Evolutionary conservation across 768 basidiomycete species (phyloP).

Genomic region (Mycena rosella): DNA sequence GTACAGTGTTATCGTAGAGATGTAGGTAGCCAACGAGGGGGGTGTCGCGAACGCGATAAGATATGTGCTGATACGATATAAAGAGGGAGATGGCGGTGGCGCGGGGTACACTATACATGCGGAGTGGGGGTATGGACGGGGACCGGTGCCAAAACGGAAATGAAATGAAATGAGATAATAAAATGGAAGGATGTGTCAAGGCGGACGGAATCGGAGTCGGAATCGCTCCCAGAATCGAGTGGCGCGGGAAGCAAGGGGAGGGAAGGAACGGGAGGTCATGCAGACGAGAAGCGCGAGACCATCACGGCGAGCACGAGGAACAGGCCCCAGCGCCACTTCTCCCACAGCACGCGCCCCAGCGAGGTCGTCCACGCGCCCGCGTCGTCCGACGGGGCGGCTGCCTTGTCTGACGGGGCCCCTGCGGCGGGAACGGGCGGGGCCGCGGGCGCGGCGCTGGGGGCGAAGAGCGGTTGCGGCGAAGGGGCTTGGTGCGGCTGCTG

Average conservation of each 20-base stretch:
- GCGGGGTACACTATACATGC: constrained; percentile 3
- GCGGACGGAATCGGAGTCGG: too few species aligned
- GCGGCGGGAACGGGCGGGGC: constrained; percentile 14
- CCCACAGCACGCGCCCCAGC: constrained; percentile 78
- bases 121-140: not conserved
- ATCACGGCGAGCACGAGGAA: constrained; percentile 83
- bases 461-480: constrained; percentile 27
- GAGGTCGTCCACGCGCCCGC: constrained; percentile 70
- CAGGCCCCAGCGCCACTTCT: constrained; percentile 89
- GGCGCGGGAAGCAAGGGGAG: too few species aligned
- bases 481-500: constrained; percentile 58
- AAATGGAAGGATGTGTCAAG: too few species aligned
- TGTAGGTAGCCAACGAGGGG: not conserved
- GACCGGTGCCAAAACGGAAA: too few species aligned
- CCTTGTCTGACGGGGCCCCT: constrained; percentile 33
- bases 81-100: not conserved
- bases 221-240: too few species aligned
- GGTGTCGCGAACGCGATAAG: not conserved
- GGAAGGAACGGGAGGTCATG: constrained; percentile 19
- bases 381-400: constrained; percentile 36
- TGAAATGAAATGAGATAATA: too few species aligned
- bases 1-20: not conserved
- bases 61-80: too few species aligned
- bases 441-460: constrained; percentile 22
- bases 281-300: constrained; percentile 80